Conservation (phyloP, 2,329 filamentous ascomycete species). For the Fusarium sp. region DNA sequence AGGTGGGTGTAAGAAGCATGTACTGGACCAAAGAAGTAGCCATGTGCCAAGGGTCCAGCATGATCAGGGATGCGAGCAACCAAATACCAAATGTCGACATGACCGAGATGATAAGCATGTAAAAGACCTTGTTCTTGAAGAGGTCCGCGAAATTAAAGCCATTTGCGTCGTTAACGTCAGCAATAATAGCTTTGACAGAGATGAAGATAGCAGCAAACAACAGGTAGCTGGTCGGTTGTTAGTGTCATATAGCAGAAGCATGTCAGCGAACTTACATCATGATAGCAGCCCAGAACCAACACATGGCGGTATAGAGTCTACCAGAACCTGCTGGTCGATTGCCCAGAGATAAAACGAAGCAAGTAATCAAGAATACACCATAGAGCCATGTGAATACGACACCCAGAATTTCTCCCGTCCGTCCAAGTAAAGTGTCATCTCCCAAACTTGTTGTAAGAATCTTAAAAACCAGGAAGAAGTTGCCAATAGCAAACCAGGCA, state of each 20-base stretch:
- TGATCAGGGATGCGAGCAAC: conserved; percentile 89
- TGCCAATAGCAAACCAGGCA: conserved; percentile 97
- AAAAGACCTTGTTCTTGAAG: conserved; percentile 90
- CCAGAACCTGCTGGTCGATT: conserved; percentile 96
- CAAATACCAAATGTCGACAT: conserved; percentile 94
- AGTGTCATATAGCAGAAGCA: conserved; percentile 22
- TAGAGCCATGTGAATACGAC: conserved; percentile 98
- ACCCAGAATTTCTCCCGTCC: conserved; percentile 81
- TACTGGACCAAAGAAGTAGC: conserved; percentile 96
- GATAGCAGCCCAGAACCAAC: conserved; percentile 97
- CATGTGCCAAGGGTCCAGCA: conserved; percentile 99
- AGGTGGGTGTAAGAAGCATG: conserved; percentile 92
- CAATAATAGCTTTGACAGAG: conserved; percentile 85
- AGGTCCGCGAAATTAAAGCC: conserved; percentile 79
- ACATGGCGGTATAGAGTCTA: conserved; percentile 94
- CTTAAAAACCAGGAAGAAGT: conserved; percentile 99
- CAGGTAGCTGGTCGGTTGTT: conserved; percentile 72
- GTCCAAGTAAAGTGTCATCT: conserved; percentile 75
- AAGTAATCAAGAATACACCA: conserved; percentile 89
- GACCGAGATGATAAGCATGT: conserved; percentile 92
- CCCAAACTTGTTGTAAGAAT: conserved; percentile 92
- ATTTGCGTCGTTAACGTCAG: conserved; percentile 69
- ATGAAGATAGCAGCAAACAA: conserved; percentile 97
- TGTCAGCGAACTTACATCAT: conserved; percentile 76
- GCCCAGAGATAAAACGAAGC: conserved; percentile 93